Evolutionary conservation across 768 basidiomycete species (phyloP).

Genomic region (Collybiopsis confluens): DNA sequence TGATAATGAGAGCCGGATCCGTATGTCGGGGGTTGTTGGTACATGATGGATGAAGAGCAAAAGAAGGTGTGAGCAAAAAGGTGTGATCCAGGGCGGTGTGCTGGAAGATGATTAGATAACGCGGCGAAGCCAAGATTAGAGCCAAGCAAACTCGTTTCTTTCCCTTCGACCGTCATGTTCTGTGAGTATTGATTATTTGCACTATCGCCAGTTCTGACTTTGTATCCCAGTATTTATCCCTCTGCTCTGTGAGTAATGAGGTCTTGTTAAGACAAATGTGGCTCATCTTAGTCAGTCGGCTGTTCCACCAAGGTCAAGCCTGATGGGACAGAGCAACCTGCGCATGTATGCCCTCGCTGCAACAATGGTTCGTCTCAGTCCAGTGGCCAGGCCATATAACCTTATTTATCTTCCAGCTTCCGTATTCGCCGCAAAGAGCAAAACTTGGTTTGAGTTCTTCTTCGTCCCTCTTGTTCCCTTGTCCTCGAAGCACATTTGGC

Average conservation of each 20-base stretch:
- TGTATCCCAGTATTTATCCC: not conserved
- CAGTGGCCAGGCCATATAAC: not conserved
- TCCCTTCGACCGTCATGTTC: constrained; percentile 1
- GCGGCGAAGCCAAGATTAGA: not conserved
- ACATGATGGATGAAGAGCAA: constrained; percentile 5
- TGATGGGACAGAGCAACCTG: constrained; percentile 7
- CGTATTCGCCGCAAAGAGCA: constrained; percentile 14
- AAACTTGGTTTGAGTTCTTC: constrained; percentile 16
- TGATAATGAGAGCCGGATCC: constrained; percentile 14
- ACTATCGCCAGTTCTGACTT: not conserved
- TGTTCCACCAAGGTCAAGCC: constrained; percentile 8
- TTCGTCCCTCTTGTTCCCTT: constrained; percentile 14
- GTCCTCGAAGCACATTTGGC: constrained; percentile 14
- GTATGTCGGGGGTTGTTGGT: not conserved
- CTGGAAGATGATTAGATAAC: no score
- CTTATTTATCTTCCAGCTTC: constrained; percentile 5
- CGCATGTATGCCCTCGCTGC: constrained; percentile 9
- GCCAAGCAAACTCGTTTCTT: not conserved
- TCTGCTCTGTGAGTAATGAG: not conserved
- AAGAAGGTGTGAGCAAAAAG: no score
- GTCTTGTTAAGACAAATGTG: not conserved
- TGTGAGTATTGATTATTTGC: not conserved
- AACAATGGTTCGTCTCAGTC: constrained; percentile 6
- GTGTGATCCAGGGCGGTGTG: not conserved
- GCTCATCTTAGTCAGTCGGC: not conserved